These are phyloP conservation scores for Penicillium ucsense DNA, from an alignment of 495 filamentous ascomycete species.

Conservation along the genomic window DNA sequence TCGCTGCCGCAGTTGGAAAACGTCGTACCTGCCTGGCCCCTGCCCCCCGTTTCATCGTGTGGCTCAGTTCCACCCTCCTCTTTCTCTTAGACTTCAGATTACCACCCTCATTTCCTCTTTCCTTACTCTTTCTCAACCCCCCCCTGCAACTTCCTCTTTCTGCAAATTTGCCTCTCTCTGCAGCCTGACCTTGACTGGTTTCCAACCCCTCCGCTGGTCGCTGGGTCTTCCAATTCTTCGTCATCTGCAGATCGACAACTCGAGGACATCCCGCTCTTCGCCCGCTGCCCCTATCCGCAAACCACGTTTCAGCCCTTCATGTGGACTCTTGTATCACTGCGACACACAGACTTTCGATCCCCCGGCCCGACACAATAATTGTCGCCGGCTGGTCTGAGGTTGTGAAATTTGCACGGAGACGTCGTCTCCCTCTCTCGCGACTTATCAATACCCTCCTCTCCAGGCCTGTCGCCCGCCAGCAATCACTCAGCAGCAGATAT, in stretches of 20 bases:
- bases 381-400: conserved; percentile 17
- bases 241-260: background rate
- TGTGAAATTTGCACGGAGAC: conserved; percentile 3
- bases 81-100: background rate
- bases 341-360: conserved; percentile 13
- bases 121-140: background rate
- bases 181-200: background rate
- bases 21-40: no score
- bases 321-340: conserved; percentile 23
- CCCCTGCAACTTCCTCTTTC: conserved; percentile 4
- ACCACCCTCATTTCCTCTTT: background rate
- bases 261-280: conserved; percentile 2
- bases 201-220: conserved; percentile 19
- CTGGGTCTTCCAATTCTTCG: conserved; percentile 23
- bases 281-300: conserved; percentile 10
- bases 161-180: conserved; percentile 1
- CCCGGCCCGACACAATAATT: conserved; percentile 16
- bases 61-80: background rate
- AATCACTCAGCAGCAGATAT: no score
- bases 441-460: background rate
- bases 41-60: no score
- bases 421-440: background rate
- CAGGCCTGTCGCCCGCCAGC: no score
- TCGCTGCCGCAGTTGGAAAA: no score
- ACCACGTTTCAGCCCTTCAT: conserved; percentile 30